Evolutionary conservation across 306 rosid genomes (phyloP).

Genomic region (Corylus avellana): DNA sequence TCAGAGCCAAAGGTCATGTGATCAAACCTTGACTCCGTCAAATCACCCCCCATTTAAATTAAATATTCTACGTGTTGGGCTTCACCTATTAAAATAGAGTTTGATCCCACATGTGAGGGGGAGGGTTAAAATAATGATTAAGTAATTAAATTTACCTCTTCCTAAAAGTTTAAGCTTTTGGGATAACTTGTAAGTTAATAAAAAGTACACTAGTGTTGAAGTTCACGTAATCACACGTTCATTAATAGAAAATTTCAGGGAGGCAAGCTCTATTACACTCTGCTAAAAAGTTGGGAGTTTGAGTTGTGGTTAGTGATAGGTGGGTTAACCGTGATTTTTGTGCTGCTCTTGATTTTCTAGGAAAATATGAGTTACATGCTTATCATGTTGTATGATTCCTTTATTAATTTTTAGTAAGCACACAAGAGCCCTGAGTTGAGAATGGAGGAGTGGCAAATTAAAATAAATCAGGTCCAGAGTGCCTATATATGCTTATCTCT

Average conservation of each 20-base stretch:
- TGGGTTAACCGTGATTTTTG: background rate
- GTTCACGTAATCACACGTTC: background rate
- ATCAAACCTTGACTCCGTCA: too few species aligned
- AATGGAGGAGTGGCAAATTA: background rate
- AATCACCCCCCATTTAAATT: too few species aligned
- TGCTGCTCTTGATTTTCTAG: constrained; percentile 15
- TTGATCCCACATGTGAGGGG: too few species aligned
- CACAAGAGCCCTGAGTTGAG: constrained; percentile 4
- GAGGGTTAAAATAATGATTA: too few species aligned
- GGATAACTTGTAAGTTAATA: too few species aligned
- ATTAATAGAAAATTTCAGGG: background rate
- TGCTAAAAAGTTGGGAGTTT: constrained; percentile 5
- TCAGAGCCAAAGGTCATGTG: too few species aligned
- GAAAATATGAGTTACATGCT: constrained; percentile 15
- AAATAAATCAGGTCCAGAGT: background rate
- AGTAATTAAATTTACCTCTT: too few species aligned
- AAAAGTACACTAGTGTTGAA: background rate
- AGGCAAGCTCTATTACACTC: background rate
- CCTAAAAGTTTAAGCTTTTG: too few species aligned
- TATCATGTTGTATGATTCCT: background rate
- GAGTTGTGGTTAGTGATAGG: background rate
- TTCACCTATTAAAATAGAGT: too few species aligned
- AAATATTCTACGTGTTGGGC: too few species aligned
- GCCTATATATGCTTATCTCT: background rate
- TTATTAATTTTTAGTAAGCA: constrained; percentile 1